phyloP scores from a whole-genome alignment of 371 early-diverging fungal genomes.

The Entomophthora muscae region DNA sequence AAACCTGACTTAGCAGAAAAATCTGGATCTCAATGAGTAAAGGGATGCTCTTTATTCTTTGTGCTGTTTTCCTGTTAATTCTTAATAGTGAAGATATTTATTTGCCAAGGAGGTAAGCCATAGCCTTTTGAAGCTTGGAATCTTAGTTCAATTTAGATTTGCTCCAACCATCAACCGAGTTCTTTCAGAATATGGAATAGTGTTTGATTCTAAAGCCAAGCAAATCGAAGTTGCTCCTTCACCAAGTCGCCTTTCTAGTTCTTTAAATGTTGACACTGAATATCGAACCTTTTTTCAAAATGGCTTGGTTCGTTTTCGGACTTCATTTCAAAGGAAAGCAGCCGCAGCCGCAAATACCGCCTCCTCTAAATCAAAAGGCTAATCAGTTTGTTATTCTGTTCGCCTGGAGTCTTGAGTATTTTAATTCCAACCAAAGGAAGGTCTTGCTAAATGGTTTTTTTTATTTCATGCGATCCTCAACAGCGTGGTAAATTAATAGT shows the following conservation, averaged over 20 bases:
- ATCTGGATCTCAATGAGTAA: conserved; percentile 3
- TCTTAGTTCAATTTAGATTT: neutral
- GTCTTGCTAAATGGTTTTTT: no score
- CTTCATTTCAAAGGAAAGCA: neutral
- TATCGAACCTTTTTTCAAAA: neutral
- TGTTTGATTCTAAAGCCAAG: neutral
- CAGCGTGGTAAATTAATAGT: no score
- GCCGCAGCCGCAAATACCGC: neutral
- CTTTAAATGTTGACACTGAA: neutral
- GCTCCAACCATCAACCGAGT: neutral
- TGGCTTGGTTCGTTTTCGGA: neutral
- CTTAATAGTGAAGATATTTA: conserved; percentile 1
- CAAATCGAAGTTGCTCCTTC: neutral
- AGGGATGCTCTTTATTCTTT: neutral
- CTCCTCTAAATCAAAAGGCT: neutral
- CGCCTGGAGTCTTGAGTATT: no score
- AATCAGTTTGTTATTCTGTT: no score
- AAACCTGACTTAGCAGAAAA: neutral
- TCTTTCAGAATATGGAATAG: neutral
- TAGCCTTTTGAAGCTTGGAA: neutral
- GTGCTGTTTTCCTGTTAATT: neutral
- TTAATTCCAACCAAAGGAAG: no score
- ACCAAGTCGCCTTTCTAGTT: neutral
- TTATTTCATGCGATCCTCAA: no score
- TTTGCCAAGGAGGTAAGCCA: neutral